A percentile compares a stretch with the other conserved stretches of the same genome.
These are phyloP conservation scores for Fagus crenata DNA, from an alignment of 306 rosid genomes.

Conservation along the genomic window DNA sequence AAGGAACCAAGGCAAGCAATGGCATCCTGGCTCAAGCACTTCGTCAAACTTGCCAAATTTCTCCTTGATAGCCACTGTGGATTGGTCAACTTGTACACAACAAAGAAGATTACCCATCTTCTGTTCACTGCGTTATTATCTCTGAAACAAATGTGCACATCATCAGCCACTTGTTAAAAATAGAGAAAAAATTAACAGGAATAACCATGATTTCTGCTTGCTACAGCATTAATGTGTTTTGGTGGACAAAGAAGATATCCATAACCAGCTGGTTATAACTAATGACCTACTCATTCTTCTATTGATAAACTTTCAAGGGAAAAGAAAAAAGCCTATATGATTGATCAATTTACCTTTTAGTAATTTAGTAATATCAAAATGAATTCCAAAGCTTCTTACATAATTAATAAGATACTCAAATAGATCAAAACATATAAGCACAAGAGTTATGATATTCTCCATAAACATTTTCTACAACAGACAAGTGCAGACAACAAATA, in stretches of 20 bases:
- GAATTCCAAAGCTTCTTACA: background rate
- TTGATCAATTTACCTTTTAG: no score
- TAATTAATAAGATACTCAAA: background rate
- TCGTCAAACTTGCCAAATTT: conserved; percentile 66
- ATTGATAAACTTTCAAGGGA: no score
- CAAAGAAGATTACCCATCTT: conserved; percentile 76
- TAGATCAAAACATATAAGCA: background rate
- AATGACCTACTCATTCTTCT: no score
- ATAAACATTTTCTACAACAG: background rate
- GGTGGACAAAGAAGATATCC: no score
- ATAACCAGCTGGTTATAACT: no score
- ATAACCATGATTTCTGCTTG: no score
- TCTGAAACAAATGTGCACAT: conserved; percentile 9
- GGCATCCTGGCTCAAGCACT: conserved; percentile 91
- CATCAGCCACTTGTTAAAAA: conserved; percentile 3
- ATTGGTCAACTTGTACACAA: conserved; percentile 78
- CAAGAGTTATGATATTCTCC: background rate
- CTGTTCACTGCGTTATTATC: conserved; percentile 26
- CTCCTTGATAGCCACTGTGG: conserved; percentile 78
- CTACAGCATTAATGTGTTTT: no score
- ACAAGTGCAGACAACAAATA: background rate
- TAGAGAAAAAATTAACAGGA: background rate
- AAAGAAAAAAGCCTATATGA: no score
- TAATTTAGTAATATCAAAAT: background rate
- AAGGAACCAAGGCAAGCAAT: conserved; percentile 84